These are phyloP conservation scores for Yamadazyma siamensis DNA, from an alignment of 1,139 yeast genomes.

Conservation along the genomic window DNA sequence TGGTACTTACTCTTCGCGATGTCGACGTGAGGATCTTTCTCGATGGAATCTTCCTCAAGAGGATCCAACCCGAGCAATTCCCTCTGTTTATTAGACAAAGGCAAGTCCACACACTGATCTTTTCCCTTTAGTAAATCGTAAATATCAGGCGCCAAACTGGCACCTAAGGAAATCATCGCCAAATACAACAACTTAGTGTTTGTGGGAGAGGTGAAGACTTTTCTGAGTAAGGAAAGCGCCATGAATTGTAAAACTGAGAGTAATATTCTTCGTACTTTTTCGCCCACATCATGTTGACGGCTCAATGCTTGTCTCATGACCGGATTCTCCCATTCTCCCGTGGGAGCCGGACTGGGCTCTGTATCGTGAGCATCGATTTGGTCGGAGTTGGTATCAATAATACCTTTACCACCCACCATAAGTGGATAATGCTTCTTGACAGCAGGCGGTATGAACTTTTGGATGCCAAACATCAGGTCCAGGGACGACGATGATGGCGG, in stretches of 20 bases:
- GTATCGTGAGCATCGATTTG: conserved; percentile 3
- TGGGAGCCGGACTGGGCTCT: conserved; percentile 14
- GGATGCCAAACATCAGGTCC: conserved; percentile 28
- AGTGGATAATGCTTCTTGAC: conserved; percentile 15
- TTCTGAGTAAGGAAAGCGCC: neutral
- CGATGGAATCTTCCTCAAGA: conserved; percentile 8
- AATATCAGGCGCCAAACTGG: neutral
- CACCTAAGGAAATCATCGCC: conserved; percentile 8
- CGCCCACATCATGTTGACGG: conserved; percentile 33
- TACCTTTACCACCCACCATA: conserved; percentile 9
- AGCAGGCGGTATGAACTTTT: conserved; percentile 28
- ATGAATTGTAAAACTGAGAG: neutral
- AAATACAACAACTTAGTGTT: conserved; percentile 2
- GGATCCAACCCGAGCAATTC: conserved; percentile 29
- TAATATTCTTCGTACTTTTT: conserved; percentile 20
- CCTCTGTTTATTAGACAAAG: conserved; percentile 36
- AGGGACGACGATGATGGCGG: conserved; percentile 31
- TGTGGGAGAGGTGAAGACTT: neutral
- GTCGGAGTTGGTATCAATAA: conserved; percentile 6
- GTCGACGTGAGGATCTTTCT: too few relatives aligned
- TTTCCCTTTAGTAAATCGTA: conserved; percentile 22
- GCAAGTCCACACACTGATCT: conserved; percentile 43
- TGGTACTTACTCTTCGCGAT: conserved; percentile 1
- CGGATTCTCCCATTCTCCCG: conserved; percentile 44
- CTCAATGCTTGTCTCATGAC: conserved; percentile 33